Percentiles rank a stretch among this genome's conserved stretches.
Evolutionary conservation across 2,329 filamentous ascomycete species (phyloP).

Genomic region (Ophiostoma sp.): DNA sequence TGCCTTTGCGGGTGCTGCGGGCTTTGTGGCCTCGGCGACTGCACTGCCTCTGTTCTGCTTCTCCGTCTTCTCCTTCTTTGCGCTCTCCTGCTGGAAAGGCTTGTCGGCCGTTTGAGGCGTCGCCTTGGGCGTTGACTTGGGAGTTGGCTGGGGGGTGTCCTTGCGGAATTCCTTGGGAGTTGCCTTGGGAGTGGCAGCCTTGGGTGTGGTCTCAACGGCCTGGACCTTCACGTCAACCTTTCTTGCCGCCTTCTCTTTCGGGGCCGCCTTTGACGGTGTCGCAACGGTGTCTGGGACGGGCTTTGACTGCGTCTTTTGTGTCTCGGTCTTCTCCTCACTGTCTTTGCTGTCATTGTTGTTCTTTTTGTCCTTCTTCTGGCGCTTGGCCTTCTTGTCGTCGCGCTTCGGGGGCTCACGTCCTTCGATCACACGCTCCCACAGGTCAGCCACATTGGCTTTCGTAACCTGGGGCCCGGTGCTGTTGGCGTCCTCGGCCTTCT

Average conservation of each 20-base stretch:
- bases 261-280: constrained; percentile 21
- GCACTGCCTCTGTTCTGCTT: background rate
- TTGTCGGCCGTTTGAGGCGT: constrained; percentile 15
- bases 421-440: constrained; percentile 77
- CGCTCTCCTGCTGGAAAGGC: background rate
- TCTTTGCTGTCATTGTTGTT: constrained; percentile 28
- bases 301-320: background rate
- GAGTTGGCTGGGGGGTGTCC: no score
- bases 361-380: constrained; percentile 28
- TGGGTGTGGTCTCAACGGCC: background rate
- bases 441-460: constrained; percentile 63
- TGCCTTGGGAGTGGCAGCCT: background rate
- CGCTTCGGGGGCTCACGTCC: constrained; percentile 43
- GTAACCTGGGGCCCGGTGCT: constrained; percentile 44
- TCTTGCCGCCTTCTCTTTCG: constrained; percentile 26
- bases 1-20: background rate
- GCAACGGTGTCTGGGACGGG: background rate
- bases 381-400: constrained; percentile 24
- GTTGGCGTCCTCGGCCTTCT: background rate
- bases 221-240: constrained; percentile 4
- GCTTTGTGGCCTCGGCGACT: no score
- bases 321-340: constrained; percentile 15
- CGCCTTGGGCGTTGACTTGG: background rate
- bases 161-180: background rate
- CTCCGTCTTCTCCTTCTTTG: constrained; percentile 20